Evolutionary conservation across 2,329 filamentous ascomycete species (phyloP), one percentile per base, ranked within the genome.

Genomic region (Hypoxylon sp.): DNA sequence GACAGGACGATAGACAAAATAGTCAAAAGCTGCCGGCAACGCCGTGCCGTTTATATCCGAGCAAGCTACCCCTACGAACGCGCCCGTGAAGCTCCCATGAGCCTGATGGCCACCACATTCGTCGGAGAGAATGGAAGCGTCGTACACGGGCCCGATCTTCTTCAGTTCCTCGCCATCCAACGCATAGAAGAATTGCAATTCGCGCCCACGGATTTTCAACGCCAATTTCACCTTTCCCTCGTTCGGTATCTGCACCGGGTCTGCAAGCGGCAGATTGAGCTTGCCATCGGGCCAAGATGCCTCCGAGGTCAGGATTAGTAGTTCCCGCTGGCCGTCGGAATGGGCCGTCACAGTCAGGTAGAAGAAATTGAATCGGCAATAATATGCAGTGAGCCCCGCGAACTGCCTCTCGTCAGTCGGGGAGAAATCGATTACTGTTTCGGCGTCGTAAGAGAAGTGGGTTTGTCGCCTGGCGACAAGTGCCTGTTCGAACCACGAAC

Each of bases 341-440:
- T 87, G 79, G 0, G 87, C 87, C 2, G 87, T 87, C 1, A 90
- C 85, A 0, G 86, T 83, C 5, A 90, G 81, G 71, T 90, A 90
- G 80, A 89, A 90, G 78, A 90, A 90, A 77, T 90, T 90, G 79
- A 82, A 90, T 3, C 88, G 86, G 73, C 85, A 87, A 78, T 90
- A 90, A 77, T 90, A 90, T 0, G 87, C 86, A 11, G 85, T 86
- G 6, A 91, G 78, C 0, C 88, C 88, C 0, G 88, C 88, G 65
- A 88, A 90, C 70, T 89, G 84, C 10, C 88, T 82, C 79, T 89
- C 87, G 72, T 90, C 88, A 0, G 78, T 76, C 0, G 88, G 88
- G 0, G 79, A 78, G 71, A 88, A 89, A 63, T 84, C 81, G 2
- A 89, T 70, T 0, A 83, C 78, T 0, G 87, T 89, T 76, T 89